Evolutionary conservation across 169 alveolate genomes (phyloP), one percentile per base, ranked within the genome.

Genomic region (Cardiosporidium cionae): DNA sequence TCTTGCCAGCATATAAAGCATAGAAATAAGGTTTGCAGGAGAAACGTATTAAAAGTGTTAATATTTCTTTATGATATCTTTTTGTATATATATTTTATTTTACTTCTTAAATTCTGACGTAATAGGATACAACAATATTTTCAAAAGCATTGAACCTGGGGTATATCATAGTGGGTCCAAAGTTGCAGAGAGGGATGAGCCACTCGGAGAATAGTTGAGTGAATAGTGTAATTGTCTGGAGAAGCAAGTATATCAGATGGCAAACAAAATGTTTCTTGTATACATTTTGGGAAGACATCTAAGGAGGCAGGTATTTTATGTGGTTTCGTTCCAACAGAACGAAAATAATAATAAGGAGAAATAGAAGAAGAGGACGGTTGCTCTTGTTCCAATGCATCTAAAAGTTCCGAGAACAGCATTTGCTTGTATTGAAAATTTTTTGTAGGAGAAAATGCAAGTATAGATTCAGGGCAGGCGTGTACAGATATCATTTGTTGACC

Each of bases 81-180:
- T n/a, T n/a, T n/a, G n/a, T n/a, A n/a, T n/a, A n/a, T n/a, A n/a
- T n/a, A n/a, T n/a, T n/a, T n/a, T n/a, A n/a, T 44, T 44, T 16
- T 44, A 44, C 27, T 44, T 44, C 58, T 44, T 16, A 44, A 44
- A 16, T 44, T 44, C 16, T 44, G 58, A 44, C 16, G 16, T 44
- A 44, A 16, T 44, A 44, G 16, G n/a, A 16, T 16, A 16, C 16
- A 44, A 44, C 27, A 16, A 16, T 16, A n/a, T 44, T 16, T 16
- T 16, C n/a, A 44, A 44, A 16, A n/a, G 58, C 58, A 44, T n/a
- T 70, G n/a, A 28, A 81, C 86, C 54, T 81, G 87, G 16, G 81
- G 68, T 28, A 82, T 79, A 33, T 81, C 86, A 70, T 81, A 81
- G 65, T 81, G 86, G 0, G 86, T 81, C 86, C 86, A 81, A 31